Percentiles rank a stretch among this genome's conserved stretches.
Evolutionary conservation across 2,329 filamentous ascomycete species (phyloP).

Genomic region (Scortechinia acanthostroma): DNA sequence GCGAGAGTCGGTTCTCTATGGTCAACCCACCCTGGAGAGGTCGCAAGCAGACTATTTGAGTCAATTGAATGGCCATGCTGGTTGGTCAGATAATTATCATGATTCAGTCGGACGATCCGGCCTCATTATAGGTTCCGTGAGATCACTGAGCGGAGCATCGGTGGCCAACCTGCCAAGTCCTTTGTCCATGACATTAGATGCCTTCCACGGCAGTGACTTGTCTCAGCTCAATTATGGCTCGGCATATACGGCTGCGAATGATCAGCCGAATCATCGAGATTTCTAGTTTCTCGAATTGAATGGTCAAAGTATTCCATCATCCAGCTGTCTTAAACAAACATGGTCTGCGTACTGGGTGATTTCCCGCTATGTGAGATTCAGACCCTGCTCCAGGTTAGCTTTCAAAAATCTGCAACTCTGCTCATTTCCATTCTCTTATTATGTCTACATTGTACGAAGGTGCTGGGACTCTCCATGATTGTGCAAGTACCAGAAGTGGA

Average conservation of each 20-base stretch:
- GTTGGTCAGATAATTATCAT: slow-evolving; percentile 17
- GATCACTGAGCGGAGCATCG: not conserved
- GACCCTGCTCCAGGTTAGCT: too few relatives aligned
- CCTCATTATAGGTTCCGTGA: slow-evolving; percentile 6
- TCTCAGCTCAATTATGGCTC: not conserved
- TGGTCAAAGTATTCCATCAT: too few relatives aligned
- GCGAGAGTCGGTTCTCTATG: slow-evolving; percentile 7
- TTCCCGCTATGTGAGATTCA: too few relatives aligned
- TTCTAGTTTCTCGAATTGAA: too few relatives aligned
- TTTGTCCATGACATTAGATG: not conserved
- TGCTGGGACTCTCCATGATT: too few relatives aligned
- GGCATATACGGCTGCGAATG: not conserved
- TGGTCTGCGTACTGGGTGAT: too few relatives aligned
- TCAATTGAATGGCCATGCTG: slow-evolving; percentile 13
- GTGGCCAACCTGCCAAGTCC: not conserved
- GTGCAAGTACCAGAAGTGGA: too few relatives aligned
- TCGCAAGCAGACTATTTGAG: slow-evolving; percentile 17
- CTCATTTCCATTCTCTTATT: too few relatives aligned
- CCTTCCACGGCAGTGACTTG: not conserved
- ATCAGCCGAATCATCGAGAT: too few relatives aligned
- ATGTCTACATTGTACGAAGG: too few relatives aligned
- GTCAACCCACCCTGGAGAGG: slow-evolving; percentile 13
- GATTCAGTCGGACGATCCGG: slow-evolving; percentile 11
- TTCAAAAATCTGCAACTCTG: too few relatives aligned
- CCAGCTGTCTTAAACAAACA: too few relatives aligned